A percentile compares a stretch with the other conserved stretches of the same genome.
Evolutionary conservation across 2,329 filamentous ascomycete genomes (phyloP).

Genomic region (Aspergillus carbonarius): DNA sequence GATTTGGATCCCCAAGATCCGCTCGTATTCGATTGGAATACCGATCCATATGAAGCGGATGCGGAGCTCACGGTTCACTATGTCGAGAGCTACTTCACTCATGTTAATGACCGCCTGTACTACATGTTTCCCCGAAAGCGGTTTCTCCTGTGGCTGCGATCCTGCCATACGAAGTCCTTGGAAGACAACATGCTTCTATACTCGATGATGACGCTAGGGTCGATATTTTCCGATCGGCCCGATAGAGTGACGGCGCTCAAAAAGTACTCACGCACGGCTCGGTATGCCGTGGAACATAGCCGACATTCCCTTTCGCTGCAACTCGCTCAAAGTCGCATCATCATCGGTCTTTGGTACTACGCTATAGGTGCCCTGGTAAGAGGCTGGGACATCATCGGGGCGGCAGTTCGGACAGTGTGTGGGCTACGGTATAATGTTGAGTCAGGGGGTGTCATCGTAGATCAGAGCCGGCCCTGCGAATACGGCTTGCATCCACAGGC

Average conservation of each 20-base stretch:
- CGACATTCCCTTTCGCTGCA: conserved; percentile 59
- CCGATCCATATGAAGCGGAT: conserved; percentile 56
- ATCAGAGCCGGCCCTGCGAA: conserved; percentile 50
- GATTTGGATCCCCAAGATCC: conserved; percentile 31
- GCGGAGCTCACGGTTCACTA: conserved; percentile 52
- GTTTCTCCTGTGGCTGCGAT: conserved; percentile 57
- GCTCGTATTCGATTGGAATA: conserved; percentile 43
- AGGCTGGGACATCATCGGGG: conserved; percentile 64
- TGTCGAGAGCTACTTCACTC: conserved; percentile 57
- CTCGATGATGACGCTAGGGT: conserved; percentile 58
- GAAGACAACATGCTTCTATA: conserved; percentile 63
- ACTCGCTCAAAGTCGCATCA: conserved; percentile 65
- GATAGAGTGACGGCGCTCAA: conserved; percentile 48
- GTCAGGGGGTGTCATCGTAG: conserved; percentile 48
- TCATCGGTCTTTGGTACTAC: conserved; percentile 66
- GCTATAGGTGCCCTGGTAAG: conserved; percentile 59
- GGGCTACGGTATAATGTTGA: conserved; percentile 66
- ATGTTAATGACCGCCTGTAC: conserved; percentile 56
- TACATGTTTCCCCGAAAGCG: conserved; percentile 56
- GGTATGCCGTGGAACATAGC: conserved; percentile 55
- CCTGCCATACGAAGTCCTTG: conserved; percentile 47
- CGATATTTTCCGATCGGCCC: conserved; percentile 52
- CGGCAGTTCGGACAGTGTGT: conserved; percentile 60
- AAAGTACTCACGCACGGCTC: conserved; percentile 56
- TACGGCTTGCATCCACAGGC: conserved; percentile 59